Percentiles rank a stretch among this genome's conserved stretches.
Evolutionary conservation across 129 eudicot genomes (phyloP).

Genomic region (Artemisia argyi): DNA sequence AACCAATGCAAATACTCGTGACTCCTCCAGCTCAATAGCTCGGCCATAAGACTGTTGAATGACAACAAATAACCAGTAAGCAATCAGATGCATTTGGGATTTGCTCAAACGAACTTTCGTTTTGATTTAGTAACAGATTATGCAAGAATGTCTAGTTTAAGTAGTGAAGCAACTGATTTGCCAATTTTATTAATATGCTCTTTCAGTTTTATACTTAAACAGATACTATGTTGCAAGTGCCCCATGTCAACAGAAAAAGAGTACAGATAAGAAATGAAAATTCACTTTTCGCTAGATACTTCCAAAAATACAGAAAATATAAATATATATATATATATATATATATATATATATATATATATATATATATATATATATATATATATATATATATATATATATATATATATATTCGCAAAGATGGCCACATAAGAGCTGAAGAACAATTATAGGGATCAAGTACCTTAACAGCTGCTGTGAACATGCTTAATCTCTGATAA

Average conservation of each 20-base stretch:
- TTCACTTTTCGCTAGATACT: neutral
- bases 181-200: neutral
- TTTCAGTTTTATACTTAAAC: neutral
- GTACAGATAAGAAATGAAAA: slow-evolving; percentile 14
- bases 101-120: neutral
- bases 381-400: no score
- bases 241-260: slow-evolving; percentile 4
- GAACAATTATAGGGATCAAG: slow-evolving; percentile 5
- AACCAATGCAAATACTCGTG: slow-evolving; percentile 80
- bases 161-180: neutral
- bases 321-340: no score
- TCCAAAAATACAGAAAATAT: neutral
- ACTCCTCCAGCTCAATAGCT: slow-evolving; percentile 86
- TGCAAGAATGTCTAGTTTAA: neutral
- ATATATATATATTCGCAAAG: neutral
- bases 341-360: no score
- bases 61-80: slow-evolving; percentile 12
- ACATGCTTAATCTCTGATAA: slow-evolving; percentile 91
- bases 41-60: slow-evolving; percentile 80
- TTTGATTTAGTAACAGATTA: neutral
- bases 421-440: neutral
- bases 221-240: slow-evolving; percentile 7
- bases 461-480: slow-evolving; percentile 98
- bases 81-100: slow-evolving; percentile 11
- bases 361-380: no score